Conservation (phyloP, 225 moss, liverwort and hornwort species). For the Ulota crispa region DNA sequence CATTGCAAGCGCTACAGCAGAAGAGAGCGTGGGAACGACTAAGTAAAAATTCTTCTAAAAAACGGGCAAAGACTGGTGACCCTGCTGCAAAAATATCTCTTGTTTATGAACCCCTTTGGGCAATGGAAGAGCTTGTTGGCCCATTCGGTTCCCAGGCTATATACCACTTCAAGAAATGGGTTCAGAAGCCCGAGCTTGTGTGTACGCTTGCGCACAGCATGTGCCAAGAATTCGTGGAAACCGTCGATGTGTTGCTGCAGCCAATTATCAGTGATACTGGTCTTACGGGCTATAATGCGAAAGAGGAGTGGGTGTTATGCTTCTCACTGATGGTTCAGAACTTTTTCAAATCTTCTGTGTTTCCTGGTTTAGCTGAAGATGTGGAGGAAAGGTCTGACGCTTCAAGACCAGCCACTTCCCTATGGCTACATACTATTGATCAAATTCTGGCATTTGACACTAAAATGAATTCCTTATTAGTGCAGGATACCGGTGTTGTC, state of each 20-base stretch:
- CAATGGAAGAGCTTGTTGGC: constrained; percentile 73
- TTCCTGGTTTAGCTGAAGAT: constrained; percentile 81
- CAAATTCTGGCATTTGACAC: constrained; percentile 80
- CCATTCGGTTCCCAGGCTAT: constrained; percentile 70
- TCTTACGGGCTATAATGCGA: constrained; percentile 76
- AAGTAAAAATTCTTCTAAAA: constrained; percentile 4
- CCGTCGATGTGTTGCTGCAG: constrained; percentile 81
- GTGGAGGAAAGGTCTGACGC: constrained; percentile 59
- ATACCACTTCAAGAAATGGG: constrained; percentile 81
- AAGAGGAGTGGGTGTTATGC: constrained; percentile 91
- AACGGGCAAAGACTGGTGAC: constrained; percentile 1
- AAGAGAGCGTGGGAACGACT: constrained; percentile 58
- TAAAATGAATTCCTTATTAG: constrained; percentile 75
- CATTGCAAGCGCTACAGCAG: constrained; percentile 81
- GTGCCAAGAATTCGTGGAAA: constrained; percentile 84
- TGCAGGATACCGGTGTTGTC: constrained; percentile 69
- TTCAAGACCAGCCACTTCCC: constrained; percentile 65
- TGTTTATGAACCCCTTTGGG: constrained; percentile 76
- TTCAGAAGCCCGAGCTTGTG: constrained; percentile 86
- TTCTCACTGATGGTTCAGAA: constrained; percentile 70
- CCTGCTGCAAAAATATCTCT: constrained; percentile 19
- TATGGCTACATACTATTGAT: constrained; percentile 90
- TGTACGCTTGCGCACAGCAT: constrained; percentile 78
- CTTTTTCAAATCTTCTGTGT: constrained; percentile 71
- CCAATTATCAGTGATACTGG: constrained; percentile 77